These are phyloP conservation scores for Solanum chiquidenum DNA, from an alignment of 257 asterid genomes.

Conservation along the genomic window DNA sequence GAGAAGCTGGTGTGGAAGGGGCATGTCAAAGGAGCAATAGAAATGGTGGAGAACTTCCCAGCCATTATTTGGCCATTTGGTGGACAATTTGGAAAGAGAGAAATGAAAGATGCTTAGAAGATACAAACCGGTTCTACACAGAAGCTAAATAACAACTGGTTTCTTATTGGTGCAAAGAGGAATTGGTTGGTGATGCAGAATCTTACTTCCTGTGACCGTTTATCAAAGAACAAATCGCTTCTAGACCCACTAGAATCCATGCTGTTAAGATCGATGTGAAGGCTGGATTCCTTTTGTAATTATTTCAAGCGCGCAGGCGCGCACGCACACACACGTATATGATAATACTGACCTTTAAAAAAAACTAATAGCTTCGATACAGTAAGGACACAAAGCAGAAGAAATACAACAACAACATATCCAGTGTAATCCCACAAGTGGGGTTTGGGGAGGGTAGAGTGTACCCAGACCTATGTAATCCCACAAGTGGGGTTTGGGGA, in stretches of 20 bases:
- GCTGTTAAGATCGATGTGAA: not conserved
- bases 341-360: not conserved
- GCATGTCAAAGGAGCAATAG: not conserved
- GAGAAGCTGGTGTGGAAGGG: not conserved
- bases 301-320: not conserved
- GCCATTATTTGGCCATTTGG: not conserved
- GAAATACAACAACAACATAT: not conserved
- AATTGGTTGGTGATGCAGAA: not conserved
- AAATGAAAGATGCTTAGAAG: not conserved
- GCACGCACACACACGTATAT: not conserved
- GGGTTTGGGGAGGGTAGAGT: not conserved
- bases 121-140: not conserved
- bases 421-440: not conserved
- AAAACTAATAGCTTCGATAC: not conserved
- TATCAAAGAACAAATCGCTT: not conserved
- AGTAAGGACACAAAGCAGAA: not conserved
- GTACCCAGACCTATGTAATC: not conserved
- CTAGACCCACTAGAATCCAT: not conserved
- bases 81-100: not conserved
- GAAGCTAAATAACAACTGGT: not conserved
- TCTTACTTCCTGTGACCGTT: not conserved
- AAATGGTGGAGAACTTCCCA: not conserved
- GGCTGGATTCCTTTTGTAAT: not conserved
- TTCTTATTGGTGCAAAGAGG: not conserved
- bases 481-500: too few relatives aligned